Evolutionary conservation across 805 yeast species (phyloP).

Genomic region (Candida fluviatilis): DNA sequence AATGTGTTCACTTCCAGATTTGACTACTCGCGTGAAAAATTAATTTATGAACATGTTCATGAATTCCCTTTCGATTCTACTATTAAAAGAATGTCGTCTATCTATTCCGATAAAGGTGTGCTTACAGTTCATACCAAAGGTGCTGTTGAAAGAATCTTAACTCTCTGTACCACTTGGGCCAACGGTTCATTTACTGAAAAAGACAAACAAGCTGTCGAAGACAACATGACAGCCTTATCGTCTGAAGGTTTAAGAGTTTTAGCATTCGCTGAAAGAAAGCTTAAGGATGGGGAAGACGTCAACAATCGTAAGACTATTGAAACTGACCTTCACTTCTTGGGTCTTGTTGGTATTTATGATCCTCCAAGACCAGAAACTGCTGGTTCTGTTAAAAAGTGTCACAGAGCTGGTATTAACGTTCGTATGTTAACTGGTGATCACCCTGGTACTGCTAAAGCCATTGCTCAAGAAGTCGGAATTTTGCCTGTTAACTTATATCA

Average conservation of each 20-base stretch:
- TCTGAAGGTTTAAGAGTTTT: conserved; percentile 29
- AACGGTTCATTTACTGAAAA: conserved; percentile 16
- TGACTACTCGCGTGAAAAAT: conserved; percentile 16
- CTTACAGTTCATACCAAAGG: conserved; percentile 23
- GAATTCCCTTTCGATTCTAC: conserved; percentile 33
- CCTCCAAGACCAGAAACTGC: conserved; percentile 33
- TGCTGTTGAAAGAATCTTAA: conserved; percentile 28
- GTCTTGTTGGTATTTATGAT: conserved; percentile 32
- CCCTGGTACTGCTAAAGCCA: conserved; percentile 32
- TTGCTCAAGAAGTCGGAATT: conserved; percentile 34
- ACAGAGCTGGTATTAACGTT: conserved; percentile 31
- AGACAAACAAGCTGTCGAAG: conserved; percentile 18
- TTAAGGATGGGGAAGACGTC: conserved; percentile 10
- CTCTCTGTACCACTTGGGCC: conserved; percentile 21
- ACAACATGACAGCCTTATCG: conserved; percentile 23
- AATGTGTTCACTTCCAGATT: conserved; percentile 28
- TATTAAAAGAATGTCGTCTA: conserved; percentile 28
- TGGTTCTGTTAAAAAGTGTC: conserved; percentile 24
- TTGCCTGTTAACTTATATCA: conserved; percentile 46
- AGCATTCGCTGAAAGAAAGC: conserved; percentile 25
- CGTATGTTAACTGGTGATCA: conserved; percentile 35
- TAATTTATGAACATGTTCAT: conserved; percentile 17
- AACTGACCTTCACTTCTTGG: conserved; percentile 20
- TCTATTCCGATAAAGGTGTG: conserved; percentile 12
- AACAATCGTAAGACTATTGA: conserved; percentile 19